Evolutionary conservation across 1,284 basidiomycete genomes (phyloP).

Genomic region (Ganoderma leucocontextum): DNA sequence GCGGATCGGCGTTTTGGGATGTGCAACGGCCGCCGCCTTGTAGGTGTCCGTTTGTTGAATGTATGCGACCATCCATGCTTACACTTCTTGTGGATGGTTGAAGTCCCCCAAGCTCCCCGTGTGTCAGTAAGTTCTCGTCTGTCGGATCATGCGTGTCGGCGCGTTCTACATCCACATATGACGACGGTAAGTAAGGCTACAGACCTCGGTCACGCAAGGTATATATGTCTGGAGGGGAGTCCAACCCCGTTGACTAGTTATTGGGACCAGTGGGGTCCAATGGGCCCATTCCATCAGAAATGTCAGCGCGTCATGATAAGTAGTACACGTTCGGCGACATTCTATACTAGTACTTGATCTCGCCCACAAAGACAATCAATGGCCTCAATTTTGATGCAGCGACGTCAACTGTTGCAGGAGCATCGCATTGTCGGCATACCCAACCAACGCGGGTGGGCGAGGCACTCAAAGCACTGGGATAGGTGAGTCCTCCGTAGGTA

Average conservation of each 20-base stretch:
- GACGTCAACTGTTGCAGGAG: too few species aligned
- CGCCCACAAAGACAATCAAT: too few species aligned
- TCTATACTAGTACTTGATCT: too few species aligned
- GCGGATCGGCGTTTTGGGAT: background rate
- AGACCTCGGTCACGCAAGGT: background rate
- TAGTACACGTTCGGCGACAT: background rate
- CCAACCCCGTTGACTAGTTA: background rate
- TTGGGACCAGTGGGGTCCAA: background rate
- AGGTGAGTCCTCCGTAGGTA: background rate
- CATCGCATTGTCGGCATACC: too few species aligned
- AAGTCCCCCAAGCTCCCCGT: background rate
- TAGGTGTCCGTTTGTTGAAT: constrained; percentile 31
- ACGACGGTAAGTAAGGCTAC: background rate
- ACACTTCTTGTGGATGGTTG: constrained; percentile 30
- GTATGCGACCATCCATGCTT: constrained; percentile 32
- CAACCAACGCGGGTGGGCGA: too few species aligned
- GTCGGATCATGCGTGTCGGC: background rate
- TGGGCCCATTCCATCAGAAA: too few species aligned
- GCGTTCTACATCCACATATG: background rate
- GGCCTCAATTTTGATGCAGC: too few species aligned
- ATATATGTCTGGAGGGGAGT: background rate
- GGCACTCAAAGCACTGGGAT: background rate
- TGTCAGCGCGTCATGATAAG: too few species aligned
- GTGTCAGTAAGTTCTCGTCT: background rate
- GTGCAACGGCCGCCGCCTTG: constrained; percentile 12